These are phyloP conservation scores for Phytopythium aichiense DNA, from an alignment of 352 stramenopile genomes.

Conservation along the genomic window DNA sequence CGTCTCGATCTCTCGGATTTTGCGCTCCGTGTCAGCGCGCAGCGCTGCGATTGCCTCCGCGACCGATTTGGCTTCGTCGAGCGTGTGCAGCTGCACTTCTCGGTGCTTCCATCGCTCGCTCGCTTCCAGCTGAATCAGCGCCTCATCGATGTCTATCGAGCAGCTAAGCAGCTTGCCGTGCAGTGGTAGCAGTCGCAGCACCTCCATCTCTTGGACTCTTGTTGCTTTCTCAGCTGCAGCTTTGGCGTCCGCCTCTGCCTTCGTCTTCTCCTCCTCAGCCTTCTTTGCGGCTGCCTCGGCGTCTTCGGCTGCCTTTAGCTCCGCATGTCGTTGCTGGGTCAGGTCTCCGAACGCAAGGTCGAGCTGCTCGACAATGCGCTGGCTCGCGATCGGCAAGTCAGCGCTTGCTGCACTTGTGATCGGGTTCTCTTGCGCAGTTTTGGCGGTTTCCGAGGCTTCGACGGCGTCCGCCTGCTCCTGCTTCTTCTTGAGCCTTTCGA, in stretches of 20 bases:
- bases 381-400: slow-evolving; percentile 22
- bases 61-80: not conserved
- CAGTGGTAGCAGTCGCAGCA: slow-evolving; percentile 42
- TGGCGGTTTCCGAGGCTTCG: slow-evolving; percentile 7
- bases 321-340: slow-evolving; percentile 23
- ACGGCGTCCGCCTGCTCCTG: slow-evolving; percentile 22
- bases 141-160: slow-evolving; percentile 39
- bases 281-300: slow-evolving; percentile 23
- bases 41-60: slow-evolving; percentile 21
- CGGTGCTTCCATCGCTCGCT: not conserved
- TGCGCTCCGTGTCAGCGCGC: slow-evolving; percentile 13
- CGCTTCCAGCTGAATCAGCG: slow-evolving; percentile 33
- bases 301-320: slow-evolving; percentile 30
- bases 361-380: slow-evolving; percentile 42
- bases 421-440: slow-evolving; percentile 8
- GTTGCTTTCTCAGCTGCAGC: slow-evolving; percentile 20
- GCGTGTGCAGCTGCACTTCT: not conserved
- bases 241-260: slow-evolving; percentile 35
- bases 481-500: slow-evolving; percentile 32
- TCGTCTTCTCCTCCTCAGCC: slow-evolving; percentile 35
- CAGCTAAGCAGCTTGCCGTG: slow-evolving; percentile 36
- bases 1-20: slow-evolving; percentile 32
- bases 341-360: slow-evolving; percentile 36
- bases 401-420: slow-evolving; percentile 12
- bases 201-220: slow-evolving; percentile 34